Evolutionary conservation across 73 alveolate species (phyloP), one percentile per base, ranked within the genome.

Genomic region (Stentor roeselii): DNA sequence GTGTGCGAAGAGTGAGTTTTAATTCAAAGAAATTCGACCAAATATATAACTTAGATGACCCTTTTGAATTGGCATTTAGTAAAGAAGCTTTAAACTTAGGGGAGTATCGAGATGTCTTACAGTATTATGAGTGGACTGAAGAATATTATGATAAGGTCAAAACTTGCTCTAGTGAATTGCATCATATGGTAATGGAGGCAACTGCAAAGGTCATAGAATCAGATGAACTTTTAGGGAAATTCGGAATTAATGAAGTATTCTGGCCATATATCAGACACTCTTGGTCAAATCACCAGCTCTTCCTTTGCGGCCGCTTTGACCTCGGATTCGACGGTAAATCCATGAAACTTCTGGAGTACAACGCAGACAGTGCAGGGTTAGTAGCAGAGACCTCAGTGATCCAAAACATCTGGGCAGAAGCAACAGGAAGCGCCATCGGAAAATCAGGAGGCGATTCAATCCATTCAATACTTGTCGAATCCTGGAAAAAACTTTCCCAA

Each of bases 291-390:
- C 6, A 21, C 30, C 6, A 50, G 67, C 30, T 11, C 21, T 50
- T 11, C 21, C 21, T 50, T 6, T 50, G 30, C 21, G 67, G 67
- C 6, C 6, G 67, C 6, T 21, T 50, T 11, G 67, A 50, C 21
- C 67, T 50, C 6, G 67, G 30, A 11, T 50, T 50, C 21, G 67
- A 50, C 21, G 67, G 67, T 11, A 50, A 50, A 50, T 11, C 30
- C 21, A 21, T 50, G 6, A 50, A 50, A 21, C 6, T 50, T 6
- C 6, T 50, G 21, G 67, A 50, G 21, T 50, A 50, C 21, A 50
- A 50, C 21, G 67, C 67, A 50, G 67, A 50, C 67, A 50, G 67
- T 21, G 67, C 67, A 50, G 67, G 67, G 67, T 11, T 50, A 50
- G 6, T 50, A 11, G 21, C 21, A 11, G 67, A 50, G 21, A 50